phyloP scores from a whole-genome alignment of 106 monocot genomes.

The Allium fistulosum region DNA sequence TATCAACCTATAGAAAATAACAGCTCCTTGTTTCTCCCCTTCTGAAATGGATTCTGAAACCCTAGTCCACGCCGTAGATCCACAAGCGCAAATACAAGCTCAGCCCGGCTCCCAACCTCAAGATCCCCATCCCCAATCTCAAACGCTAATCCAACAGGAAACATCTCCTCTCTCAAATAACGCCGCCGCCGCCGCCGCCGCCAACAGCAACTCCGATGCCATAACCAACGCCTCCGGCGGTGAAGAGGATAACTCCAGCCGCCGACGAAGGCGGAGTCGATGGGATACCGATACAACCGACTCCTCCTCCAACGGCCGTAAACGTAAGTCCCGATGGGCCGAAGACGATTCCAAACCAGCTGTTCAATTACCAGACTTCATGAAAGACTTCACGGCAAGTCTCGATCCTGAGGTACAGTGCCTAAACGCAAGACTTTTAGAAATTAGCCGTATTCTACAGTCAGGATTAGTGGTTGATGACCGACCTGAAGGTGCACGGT shows the following conservation, averaged over 20 bases:
- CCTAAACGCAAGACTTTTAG: slow-evolving; percentile 61
- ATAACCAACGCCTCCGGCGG: slow-evolving; percentile 47
- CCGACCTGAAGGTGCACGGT: slow-evolving; percentile 72
- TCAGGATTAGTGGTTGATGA: slow-evolving; percentile 73
- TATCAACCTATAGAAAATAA: no score
- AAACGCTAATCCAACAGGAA: slow-evolving; percentile 2
- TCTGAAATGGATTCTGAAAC: not conserved
- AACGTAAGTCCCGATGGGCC: slow-evolving; percentile 92
- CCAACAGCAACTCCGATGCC: slow-evolving; percentile 43
- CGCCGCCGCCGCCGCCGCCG: slow-evolving; percentile 11
- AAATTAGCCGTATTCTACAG: slow-evolving; percentile 66
- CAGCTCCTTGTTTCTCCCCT: slow-evolving; percentile 1
- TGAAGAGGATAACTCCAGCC: slow-evolving; percentile 68
- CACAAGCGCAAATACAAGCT: not conserved
- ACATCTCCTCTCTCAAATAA: slow-evolving; percentile 16
- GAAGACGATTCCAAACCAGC: slow-evolving; percentile 64
- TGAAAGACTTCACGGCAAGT: slow-evolving; percentile 88
- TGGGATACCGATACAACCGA: slow-evolving; percentile 53
- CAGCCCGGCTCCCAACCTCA: slow-evolving; percentile 18
- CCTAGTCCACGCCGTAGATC: not conserved
- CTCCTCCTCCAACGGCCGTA: slow-evolving; percentile 27
- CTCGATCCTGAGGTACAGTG: slow-evolving; percentile 93
- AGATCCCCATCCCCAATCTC: slow-evolving; percentile 4
- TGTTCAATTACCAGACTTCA: slow-evolving; percentile 82
- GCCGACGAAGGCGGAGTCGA: slow-evolving; percentile 73